Evolutionary conservation across 2,329 filamentous ascomycete species (phyloP), one percentile per base, ranked within the genome.

Genomic region (Colletotrichum sp.): DNA sequence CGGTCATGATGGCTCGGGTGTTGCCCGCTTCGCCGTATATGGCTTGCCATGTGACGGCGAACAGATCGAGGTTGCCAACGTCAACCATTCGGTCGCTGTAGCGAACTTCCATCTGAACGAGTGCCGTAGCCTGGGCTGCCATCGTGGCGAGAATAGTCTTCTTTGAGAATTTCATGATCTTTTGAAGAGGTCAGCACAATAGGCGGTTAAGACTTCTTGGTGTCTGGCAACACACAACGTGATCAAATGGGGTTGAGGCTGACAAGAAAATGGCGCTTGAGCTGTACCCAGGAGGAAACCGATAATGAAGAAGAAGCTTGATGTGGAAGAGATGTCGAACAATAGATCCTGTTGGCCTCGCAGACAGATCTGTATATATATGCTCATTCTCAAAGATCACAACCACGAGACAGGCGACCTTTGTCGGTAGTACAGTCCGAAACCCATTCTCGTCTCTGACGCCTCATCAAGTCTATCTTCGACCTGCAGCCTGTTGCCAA

Each of bases 21-120:
- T 78, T 78, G 68, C 77, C 77, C 3, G 72, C 6, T 28, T 72
- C 68, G 25, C 52, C 74, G 71, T 78, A 78, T 15, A 78, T 68
- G n/a, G 70, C 67, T 52, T 78, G 59, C 72, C 72, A 78, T 1
- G 77, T 78, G 2, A 22, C 71, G 9, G 39, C 76, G 57, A 78
- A 78, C 12, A 77, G 57, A 39, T 78, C 71, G 19, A 78, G 76
- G 59, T 77, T 71, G 8, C 77, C 77, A 34, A 78, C 77, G 9
- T 77, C 76, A 25, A 78, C 57, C 77, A 78, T 78, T 2, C 52
- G 57, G 55, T 78, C 76, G 27, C 70, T 78, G 61, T 75, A 78
- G 30, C 77, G 71, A 34, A 78, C 77, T 59, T 78, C 76, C 59
- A 78, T 71, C 30, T 77, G 67, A 15, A 78, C 72, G 7, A 68